These are phyloP conservation scores for Populus euphratica DNA, from an alignment of 345 rosid genomes.

Conservation along the genomic window DNA sequence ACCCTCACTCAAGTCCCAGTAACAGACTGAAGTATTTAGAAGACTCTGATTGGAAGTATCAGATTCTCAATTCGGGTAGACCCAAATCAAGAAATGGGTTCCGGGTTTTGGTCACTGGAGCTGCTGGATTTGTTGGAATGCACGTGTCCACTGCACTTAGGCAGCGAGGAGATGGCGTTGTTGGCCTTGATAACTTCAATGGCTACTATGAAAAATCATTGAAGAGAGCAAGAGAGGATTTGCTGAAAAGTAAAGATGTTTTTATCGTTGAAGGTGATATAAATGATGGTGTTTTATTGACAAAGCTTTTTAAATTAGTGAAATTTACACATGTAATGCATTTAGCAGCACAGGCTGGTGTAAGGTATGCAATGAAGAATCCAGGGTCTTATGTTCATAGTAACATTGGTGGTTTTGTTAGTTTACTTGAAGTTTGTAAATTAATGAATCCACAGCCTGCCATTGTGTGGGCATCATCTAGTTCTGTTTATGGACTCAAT, in stretches of 20 bases:
- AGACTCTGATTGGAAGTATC: constrained; percentile 39
- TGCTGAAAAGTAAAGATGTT: constrained; percentile 39
- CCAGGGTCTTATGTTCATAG: constrained; percentile 47
- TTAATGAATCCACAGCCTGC: constrained; percentile 49
- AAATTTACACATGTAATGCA: constrained; percentile 57
- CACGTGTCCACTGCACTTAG: constrained; percentile 46
- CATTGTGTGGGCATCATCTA: constrained; percentile 56
- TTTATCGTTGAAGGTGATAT: constrained; percentile 47
- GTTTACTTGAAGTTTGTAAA: constrained; percentile 43
- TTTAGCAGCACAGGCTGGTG: constrained; percentile 53
- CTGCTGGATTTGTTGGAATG: constrained; percentile 58
- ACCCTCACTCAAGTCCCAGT: constrained; percentile 18
- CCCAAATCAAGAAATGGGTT: constrained; percentile 32
- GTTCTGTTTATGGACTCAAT: constrained; percentile 55
- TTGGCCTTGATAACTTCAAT: constrained; percentile 54
- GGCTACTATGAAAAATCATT: constrained; percentile 45
- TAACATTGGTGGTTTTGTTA: constrained; percentile 50
- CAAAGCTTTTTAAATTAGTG: constrained; percentile 42
- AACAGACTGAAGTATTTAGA: constrained; percentile 30
- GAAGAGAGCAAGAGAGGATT: constrained; percentile 39
- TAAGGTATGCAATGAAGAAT: constrained; percentile 51
- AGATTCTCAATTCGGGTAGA: constrained; percentile 34
- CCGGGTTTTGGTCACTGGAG: constrained; percentile 51
- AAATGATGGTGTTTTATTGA: constrained; percentile 33
- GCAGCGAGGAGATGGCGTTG: constrained; percentile 50